Evolutionary conservation across 78 protist species (phyloP).

Genomic region (Dictyostelium brefeldianum): DNA sequence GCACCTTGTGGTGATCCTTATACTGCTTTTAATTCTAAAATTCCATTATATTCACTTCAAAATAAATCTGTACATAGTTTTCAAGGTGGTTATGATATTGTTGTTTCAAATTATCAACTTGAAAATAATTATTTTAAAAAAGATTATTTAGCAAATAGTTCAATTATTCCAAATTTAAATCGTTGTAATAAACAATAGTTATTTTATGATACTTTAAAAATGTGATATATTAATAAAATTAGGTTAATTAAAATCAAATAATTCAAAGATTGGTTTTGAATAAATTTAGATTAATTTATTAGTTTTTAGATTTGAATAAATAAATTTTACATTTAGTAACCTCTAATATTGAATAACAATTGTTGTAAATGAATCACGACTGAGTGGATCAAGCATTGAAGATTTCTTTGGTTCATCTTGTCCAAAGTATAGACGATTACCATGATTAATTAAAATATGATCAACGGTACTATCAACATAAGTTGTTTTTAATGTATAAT

Average conservation of each 20-base stretch:
- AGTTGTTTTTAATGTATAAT: slow-evolving; percentile 17
- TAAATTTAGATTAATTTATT: too few species aligned
- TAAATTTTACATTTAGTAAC: too few species aligned
- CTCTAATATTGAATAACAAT: too few species aligned
- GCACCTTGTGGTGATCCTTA: slow-evolving; percentile 67
- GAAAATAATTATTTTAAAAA: not conserved
- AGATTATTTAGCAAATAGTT: not conserved
- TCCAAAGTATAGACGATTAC: not conserved
- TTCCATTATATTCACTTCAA: slow-evolving; percentile 21
- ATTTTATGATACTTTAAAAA: too few species aligned
- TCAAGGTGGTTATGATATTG: slow-evolving; percentile 78
- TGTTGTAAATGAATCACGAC: not conserved
- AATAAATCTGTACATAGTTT: slow-evolving; percentile 71
- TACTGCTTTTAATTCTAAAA: slow-evolving; percentile 25
- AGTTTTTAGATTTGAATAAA: too few species aligned
- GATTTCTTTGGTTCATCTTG: too few species aligned
- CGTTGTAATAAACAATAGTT: too few species aligned
- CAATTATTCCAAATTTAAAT: too few species aligned
- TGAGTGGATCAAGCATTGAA: not conserved
- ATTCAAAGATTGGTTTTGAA: too few species aligned
- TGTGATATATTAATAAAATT: too few species aligned
- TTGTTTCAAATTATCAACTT: slow-evolving; percentile 48
- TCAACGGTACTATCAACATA: slow-evolving; percentile 15
- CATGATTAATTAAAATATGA: not conserved
- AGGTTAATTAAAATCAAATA: too few species aligned